Base-by-base conservation (phyloP, 139 green algal species). In the Prasinococcaceae sp. region DNA sequence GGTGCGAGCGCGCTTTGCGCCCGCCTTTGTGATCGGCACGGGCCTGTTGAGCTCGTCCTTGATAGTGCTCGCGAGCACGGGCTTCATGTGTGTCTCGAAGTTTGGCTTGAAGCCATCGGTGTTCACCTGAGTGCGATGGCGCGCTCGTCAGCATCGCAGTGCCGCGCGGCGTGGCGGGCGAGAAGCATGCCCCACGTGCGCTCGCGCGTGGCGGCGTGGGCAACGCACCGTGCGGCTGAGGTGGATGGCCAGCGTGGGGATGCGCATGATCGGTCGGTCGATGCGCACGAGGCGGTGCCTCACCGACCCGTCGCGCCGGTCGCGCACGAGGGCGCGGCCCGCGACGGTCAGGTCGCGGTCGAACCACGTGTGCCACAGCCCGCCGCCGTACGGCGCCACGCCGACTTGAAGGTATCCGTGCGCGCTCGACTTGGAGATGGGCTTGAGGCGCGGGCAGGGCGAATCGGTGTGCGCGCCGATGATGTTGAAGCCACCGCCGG, bases 351-450 rank as follows among this genome's bases (percentile, higher is more conserved):
- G 74, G 66, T 97, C 89, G 0, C 89, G 72, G 66, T 97, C 89
- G 68, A 94, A 97, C 89, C 89, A 97, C 24, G 89, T 97, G 73
- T 90, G 77, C 86, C 88, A 95, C 32, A 96, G 69, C 10, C 90
- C 88, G 8, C 89, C 89, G 14, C 89, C 89, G 53, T 97, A 97
- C 1, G 86, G 81, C 72, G 96, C 84, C 27, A 88, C 68, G 20
- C 53, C 88, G 16, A 95, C 53, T 63, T 76, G 75, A 25, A 74
- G 53, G 58, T 63, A 90, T 4, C 74, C 77, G 63, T 76, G 70
- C 55, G 69, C 70, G 48, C 35, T 66, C 28, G 43, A 60, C 47
- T 70, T 72, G 40, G 73, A 78, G 6, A 88, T 42, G 14, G 86
- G 86, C 71, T 76, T 76, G 30, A 76, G 50, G 42, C 72, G 72